Evolutionary conservation across 2,329 filamentous ascomycete genomes (phyloP).

Genomic region (Claviceps fusiformis): DNA sequence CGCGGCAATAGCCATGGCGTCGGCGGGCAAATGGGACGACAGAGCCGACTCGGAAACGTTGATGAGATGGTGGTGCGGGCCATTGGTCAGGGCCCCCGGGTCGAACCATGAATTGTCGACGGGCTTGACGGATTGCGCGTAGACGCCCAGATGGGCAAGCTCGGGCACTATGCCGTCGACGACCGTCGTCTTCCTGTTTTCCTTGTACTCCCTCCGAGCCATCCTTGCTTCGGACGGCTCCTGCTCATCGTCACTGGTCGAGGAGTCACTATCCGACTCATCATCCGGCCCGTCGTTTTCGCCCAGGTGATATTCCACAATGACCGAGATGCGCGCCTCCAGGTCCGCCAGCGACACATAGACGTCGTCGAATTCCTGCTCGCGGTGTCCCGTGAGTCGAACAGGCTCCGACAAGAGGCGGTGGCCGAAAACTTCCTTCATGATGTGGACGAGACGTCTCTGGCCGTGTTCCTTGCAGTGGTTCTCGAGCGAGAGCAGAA

Average conservation of each 20-base stretch:
- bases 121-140: slow-evolving; percentile 58
- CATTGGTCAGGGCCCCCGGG: slow-evolving; percentile 32
- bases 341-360: slow-evolving; percentile 47
- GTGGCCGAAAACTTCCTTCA: slow-evolving; percentile 48
- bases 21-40: slow-evolving; percentile 33
- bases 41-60: slow-evolving; percentile 55
- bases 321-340: slow-evolving; percentile 49
- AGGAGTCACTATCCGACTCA: slow-evolving; percentile 18
- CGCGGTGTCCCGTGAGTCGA: slow-evolving; percentile 39
- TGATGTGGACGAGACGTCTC: slow-evolving; percentile 47
- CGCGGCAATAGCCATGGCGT: slow-evolving; percentile 31
- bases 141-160: slow-evolving; percentile 51
- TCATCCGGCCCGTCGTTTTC: slow-evolving; percentile 14
- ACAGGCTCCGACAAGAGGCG: slow-evolving; percentile 44
- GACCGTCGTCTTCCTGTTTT: slow-evolving; percentile 37
- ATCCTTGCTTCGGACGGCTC: slow-evolving; percentile 29
- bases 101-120: slow-evolving; percentile 53
- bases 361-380: slow-evolving; percentile 35
- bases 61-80: slow-evolving; percentile 52
- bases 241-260: slow-evolving; percentile 15
- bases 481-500: slow-evolving; percentile 54
- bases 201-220: slow-evolving; percentile 39
- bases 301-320: slow-evolving; percentile 52
- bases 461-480: slow-evolving; percentile 50
- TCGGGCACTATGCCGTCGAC: slow-evolving; percentile 46